Percentiles rank a stretch among this genome's conserved stretches.
Conservation (phyloP, 2,329 filamentous ascomycete species). For the Periconia sp. region DNA sequence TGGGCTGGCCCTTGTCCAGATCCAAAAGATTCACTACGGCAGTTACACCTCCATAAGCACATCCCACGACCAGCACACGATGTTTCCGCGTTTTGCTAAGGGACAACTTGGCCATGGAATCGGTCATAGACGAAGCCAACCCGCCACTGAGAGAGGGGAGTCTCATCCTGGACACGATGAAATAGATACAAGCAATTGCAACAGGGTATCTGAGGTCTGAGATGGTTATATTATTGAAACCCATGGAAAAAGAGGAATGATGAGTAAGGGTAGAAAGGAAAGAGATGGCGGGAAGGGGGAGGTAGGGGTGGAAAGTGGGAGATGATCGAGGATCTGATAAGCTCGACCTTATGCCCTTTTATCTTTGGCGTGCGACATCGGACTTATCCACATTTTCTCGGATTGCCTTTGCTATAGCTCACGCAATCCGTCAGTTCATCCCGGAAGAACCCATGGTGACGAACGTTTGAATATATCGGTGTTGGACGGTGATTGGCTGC, state of each 20-base stretch:
- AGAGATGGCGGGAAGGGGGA: background rate
- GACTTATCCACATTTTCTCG: background rate
- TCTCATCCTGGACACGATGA: conserved; percentile 28
- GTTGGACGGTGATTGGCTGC: conserved; percentile 9
- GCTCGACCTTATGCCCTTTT: conserved; percentile 23
- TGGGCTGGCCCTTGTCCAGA: conserved; percentile 59
- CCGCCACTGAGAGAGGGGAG: conserved; percentile 7
- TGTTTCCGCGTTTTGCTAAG: conserved; percentile 19
- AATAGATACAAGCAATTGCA: conserved; percentile 2
- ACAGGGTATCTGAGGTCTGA: background rate
- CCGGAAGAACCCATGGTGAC: conserved; percentile 8
- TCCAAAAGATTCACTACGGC: conserved; percentile 69
- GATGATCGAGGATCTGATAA: conserved; percentile 41
- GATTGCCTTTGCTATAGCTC: background rate
- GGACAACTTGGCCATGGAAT: conserved; percentile 22
- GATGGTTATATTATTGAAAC: background rate
- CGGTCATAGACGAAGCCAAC: conserved; percentile 2
- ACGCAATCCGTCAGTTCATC: background rate
- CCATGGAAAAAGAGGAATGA: background rate
- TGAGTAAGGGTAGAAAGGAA: background rate
- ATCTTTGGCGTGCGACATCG: background rate
- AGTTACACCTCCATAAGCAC: conserved; percentile 71
- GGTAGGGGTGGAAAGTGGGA: conserved; percentile 2
- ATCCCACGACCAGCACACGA: conserved; percentile 66
- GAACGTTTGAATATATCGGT: background rate